phyloP scores from a whole-genome alignment of 1,284 basidiomycete species.

The Apiotrichum domesticum region DNA sequence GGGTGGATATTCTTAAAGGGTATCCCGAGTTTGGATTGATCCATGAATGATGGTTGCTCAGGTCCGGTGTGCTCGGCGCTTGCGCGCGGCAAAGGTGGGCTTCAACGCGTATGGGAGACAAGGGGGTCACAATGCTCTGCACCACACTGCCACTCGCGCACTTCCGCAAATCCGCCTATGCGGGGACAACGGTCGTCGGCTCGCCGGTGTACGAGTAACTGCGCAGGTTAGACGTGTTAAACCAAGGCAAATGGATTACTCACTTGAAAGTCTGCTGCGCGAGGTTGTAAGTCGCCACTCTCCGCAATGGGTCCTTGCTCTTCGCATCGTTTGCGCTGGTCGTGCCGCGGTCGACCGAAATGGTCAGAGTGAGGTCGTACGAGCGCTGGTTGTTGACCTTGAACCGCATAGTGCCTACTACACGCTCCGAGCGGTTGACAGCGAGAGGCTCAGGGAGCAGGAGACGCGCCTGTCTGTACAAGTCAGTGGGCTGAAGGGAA shows the following conservation, averaged over 20 bases:
- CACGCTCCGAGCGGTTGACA: constrained; percentile 41
- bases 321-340: neutral
- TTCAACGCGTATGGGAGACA: no score
- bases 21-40: no score
- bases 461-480: constrained; percentile 36
- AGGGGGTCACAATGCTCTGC: no score
- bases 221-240: neutral
- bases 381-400: constrained; percentile 42
- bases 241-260: constrained; percentile 9
- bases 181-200: neutral
- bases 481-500: neutral
- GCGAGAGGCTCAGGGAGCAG: constrained; percentile 47
- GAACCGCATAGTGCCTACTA: constrained; percentile 35
- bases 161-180: neutral
- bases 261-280: constrained; percentile 47
- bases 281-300: constrained; percentile 37
- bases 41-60: no score
- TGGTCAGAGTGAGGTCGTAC: constrained; percentile 42
- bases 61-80: no score
- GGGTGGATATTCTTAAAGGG: no score
- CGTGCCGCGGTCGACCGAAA: constrained; percentile 35
- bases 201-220: constrained; percentile 25
- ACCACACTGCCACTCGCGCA: no score
- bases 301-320: constrained; percentile 28
- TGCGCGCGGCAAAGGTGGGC: no score